A percentile compares a stretch with the other conserved stretches of the same genome.
Evolutionary conservation across 192 early-diverging fungal species (phyloP).

Genomic region (Glomus cerebriforme): DNA sequence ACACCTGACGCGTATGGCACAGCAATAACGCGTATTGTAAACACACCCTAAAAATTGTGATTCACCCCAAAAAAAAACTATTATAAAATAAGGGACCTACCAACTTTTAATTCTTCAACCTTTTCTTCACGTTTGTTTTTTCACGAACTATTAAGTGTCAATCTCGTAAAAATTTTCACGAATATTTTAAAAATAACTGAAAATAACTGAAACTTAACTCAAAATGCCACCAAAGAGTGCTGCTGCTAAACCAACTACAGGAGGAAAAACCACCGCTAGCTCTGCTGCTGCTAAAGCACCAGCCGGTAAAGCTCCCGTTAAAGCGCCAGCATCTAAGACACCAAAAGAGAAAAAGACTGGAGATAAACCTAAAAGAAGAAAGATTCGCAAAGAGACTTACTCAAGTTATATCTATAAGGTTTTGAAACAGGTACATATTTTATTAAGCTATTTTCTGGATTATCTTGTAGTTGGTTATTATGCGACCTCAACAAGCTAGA

Average conservation of each 20-base stretch:
- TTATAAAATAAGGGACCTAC: background rate
- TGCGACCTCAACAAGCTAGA: background rate
- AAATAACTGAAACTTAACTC: background rate
- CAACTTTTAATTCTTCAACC: background rate
- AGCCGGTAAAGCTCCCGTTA: constrained; percentile 52
- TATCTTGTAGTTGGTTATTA: background rate
- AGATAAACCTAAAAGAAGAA: constrained; percentile 41
- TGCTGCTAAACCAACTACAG: background rate
- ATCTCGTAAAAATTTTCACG: background rate
- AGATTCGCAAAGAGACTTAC: constrained; percentile 71
- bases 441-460: background rate
- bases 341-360: constrained; percentile 42
- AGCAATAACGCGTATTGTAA: background rate
- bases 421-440: constrained; percentile 72
- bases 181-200: background rate
- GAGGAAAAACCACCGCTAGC: background rate
- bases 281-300: constrained; percentile 65
- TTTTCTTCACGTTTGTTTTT: background rate
- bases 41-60: background rate
- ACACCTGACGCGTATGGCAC: background rate
- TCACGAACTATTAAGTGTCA: background rate
- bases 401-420: constrained; percentile 94
- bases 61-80: background rate
- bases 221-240: background rate
- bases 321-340: constrained; percentile 48